Evolutionary conservation across 805 yeast genomes (phyloP).

Genomic region (Zygotorulaspora chibaensis): DNA sequence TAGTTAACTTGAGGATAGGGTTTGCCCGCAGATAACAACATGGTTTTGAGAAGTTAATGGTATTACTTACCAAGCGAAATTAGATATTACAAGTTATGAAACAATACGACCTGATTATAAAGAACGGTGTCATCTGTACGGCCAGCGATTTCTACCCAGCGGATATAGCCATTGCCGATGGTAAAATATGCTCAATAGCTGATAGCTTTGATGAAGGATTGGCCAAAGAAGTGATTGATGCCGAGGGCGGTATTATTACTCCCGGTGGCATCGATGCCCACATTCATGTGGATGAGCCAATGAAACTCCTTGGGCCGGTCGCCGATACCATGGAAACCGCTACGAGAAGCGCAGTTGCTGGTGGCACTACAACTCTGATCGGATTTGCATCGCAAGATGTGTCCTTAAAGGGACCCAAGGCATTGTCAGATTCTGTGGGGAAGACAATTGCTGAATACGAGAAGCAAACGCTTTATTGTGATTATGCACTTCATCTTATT

Average conservation of each 20-base stretch:
- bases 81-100: conserved; percentile 2
- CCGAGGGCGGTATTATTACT: conserved; percentile 44
- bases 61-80: too few species aligned
- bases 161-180: conserved; percentile 41
- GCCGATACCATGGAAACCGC: conserved; percentile 46
- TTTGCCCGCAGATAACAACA: neutral
- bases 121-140: conserved; percentile 13
- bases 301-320: conserved; percentile 32
- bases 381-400: conserved; percentile 45
- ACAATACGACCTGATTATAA: conserved; percentile 16
- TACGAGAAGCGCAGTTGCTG: conserved; percentile 44
- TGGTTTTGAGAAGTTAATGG: neutral
- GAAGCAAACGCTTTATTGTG: conserved; percentile 35
- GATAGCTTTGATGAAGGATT: conserved; percentile 19
- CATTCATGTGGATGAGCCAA: conserved; percentile 44
- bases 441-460: conserved; percentile 25
- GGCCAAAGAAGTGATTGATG: conserved; percentile 38
- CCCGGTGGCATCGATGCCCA: conserved; percentile 53
- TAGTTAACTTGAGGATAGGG: too few species aligned
- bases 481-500: conserved; percentile 47
- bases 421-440: conserved; percentile 32
- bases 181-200: conserved; percentile 39
- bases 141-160: conserved; percentile 26
- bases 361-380: conserved; percentile 48
- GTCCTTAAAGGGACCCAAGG: conserved; percentile 31